phyloP scores from a whole-genome alignment of 2,329 filamentous ascomycete genomes.

The Pestalotiopsis sp. region DNA sequence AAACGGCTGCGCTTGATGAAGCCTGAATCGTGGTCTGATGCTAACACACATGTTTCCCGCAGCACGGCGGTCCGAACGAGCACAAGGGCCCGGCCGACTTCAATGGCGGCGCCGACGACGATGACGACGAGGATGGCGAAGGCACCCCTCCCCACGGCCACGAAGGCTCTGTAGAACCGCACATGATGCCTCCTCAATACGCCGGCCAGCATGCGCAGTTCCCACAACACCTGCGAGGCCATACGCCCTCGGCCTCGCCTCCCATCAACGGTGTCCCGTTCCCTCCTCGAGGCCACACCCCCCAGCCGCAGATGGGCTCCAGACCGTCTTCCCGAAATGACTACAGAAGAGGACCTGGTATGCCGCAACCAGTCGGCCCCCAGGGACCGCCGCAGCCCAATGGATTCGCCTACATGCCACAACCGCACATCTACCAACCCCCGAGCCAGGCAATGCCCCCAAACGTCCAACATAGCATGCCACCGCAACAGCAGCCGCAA shows the following conservation, averaged over 20 bases:
- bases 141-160: constrained; percentile 74
- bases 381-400: constrained; percentile 66
- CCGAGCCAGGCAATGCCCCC: constrained; percentile 44
- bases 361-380: constrained; percentile 65
- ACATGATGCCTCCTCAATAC: constrained; percentile 71
- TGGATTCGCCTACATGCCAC: constrained; percentile 82
- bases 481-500: constrained; percentile 30
- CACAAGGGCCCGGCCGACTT: constrained; percentile 96
- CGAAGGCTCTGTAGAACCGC: constrained; percentile 46
- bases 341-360: constrained; percentile 73
- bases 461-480: constrained; percentile 43
- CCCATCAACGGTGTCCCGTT: constrained; percentile 81
- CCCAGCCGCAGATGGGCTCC: constrained; percentile 76
- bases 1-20: constrained; percentile 13
- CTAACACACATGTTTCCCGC: constrained; percentile 19
- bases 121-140: constrained; percentile 77
- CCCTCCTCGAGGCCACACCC: constrained; percentile 75
- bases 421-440: constrained; percentile 82
- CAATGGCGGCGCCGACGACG: constrained; percentile 83
- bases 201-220: constrained; percentile 72
- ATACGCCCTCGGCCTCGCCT: constrained; percentile 84
- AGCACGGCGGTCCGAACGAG: constrained; percentile 93
- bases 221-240: constrained; percentile 74
- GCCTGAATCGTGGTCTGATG: constrained; percentile 5
- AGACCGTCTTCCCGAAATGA: constrained; percentile 81